phyloP scores from a whole-genome alignment of 2,329 filamentous ascomycete species.

The Botrytis porri region DNA sequence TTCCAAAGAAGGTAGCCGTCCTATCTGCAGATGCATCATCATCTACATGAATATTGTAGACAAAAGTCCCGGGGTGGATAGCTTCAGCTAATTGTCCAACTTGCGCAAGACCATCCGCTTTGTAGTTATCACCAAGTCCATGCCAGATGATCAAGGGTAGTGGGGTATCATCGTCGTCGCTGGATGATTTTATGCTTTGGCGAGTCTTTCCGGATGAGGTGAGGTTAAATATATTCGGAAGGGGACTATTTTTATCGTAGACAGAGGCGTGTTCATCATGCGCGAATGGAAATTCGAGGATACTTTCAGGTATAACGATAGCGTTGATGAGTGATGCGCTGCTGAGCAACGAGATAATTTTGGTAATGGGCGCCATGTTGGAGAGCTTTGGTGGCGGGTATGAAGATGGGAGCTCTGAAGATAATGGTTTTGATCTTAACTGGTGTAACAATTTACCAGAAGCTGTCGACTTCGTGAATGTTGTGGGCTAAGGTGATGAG shows the following conservation, averaged over 20 bases:
- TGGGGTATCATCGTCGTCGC: constrained; percentile 56
- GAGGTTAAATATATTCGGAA: constrained; percentile 17
- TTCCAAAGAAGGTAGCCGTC: constrained; percentile 84
- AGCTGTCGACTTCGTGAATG: background rate
- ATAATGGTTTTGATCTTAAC: background rate
- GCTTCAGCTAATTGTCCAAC: constrained; percentile 70
- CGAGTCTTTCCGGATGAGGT: constrained; percentile 15
- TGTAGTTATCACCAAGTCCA: constrained; percentile 72
- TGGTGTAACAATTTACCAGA: background rate
- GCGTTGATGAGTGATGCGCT: constrained; percentile 25
- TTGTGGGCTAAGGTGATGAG: background rate
- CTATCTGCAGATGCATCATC: constrained; percentile 64
- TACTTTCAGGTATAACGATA: constrained; percentile 22
- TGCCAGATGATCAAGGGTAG: constrained; percentile 95
- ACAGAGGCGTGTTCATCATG: background rate
- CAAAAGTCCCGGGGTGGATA: constrained; percentile 77
- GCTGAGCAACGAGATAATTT: constrained; percentile 25
- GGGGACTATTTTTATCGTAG: constrained; percentile 11
- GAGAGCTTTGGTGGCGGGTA: constrained; percentile 15
- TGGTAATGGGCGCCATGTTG: constrained; percentile 28
- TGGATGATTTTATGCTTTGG: constrained; percentile 9
- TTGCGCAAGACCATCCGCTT: constrained; percentile 68
- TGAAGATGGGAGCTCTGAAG: background rate
- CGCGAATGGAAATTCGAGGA: constrained; percentile 6
- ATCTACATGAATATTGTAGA: constrained; percentile 73